Evolutionary conservation across 225 moss, liverwort and hornwort genomes (phyloP), one percentile per base, ranked within the genome.

Genomic region (Polytrichum commune): DNA sequence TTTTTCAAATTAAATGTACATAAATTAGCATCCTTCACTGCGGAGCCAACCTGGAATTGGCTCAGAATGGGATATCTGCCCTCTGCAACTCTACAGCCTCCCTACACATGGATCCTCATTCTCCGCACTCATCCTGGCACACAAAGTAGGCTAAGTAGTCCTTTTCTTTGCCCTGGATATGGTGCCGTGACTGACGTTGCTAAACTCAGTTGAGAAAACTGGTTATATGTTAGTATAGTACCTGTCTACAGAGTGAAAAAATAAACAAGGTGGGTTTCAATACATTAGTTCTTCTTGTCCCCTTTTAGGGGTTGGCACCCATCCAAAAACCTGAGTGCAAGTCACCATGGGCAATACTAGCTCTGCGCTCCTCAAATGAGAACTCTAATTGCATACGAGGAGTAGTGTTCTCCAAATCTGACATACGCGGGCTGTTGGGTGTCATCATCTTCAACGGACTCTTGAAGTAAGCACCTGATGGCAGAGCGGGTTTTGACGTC

Each of bases 301-400:
- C 1, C 19, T 22, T 66, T 46, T 7, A 79, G 60, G 54, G 64
- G 5, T 61, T 27, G 2, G 55, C 63, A 54, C 81, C 76, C 78
- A 68, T 81, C 83, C 83, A 83, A 18, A 71, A 81, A 6, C 72
- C 63, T 4, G 74, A 60, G 5, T 63, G 83, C 65, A 75, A 19
- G 54, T 83, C 78, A 1, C 73, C 80, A 0, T 25, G 66, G 3
- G 81, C 30, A 1, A 79, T 68, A 26, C 81, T 87, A 1, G 76
- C 86, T 65, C 86, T 74, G 9, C 86, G 81, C 78, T 87, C 83
- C 83, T 87, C 86, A n/a, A 83, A 87, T 1, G 86, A 83, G 54
- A 78, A 87, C 30, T 87, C 86, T 8, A 83, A 68, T 64, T 73
- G 75, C 62, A 76, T 78, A 7, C 30, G 64, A 20, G 86, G 86